A percentile compares a stretch with the other conserved stretches of the same genome.
phyloP scores from a whole-genome alignment of 495 filamentous ascomycete species.

The Talaromyces proteolyticus region DNA sequence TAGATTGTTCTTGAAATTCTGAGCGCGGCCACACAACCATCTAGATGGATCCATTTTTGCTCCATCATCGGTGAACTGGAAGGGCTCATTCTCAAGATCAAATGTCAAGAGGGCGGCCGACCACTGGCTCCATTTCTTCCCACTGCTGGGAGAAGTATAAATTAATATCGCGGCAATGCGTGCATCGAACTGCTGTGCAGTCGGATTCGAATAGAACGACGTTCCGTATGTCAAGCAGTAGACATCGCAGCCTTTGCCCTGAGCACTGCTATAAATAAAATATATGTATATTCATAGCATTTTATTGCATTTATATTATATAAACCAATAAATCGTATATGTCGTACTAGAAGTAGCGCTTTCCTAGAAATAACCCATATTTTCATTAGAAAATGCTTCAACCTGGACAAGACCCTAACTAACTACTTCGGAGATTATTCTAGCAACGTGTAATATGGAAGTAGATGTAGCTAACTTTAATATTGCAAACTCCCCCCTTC shows the following conservation, averaged over 20 bases:
- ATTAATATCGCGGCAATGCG: not conserved
- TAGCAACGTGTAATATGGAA: no score
- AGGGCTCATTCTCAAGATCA: constrained; percentile 2
- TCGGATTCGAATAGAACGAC: not conserved
- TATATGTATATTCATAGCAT: no score
- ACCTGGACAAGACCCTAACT: no score
- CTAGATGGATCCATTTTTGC: not conserved
- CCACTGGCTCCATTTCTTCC: constrained; percentile 2
- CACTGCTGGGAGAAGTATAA: constrained; percentile 1
- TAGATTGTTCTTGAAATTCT: constrained; percentile 1
- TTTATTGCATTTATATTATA: no score
- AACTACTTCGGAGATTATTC: no score
- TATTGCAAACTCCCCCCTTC: no score
- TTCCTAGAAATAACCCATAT: no score
- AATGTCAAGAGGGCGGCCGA: not conserved
- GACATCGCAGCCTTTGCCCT: not conserved
- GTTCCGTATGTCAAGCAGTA: not conserved
- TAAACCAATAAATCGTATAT: no score
- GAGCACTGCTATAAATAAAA: not conserved
- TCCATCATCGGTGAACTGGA: not conserved
- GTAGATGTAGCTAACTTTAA: no score
- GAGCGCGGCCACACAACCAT: constrained; percentile 11
- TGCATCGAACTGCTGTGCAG: not conserved
- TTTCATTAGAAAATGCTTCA: no score
- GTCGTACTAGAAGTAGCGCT: no score